Evolutionary conservation across 2,329 filamentous ascomycete genomes (phyloP).

Genomic region (Colletotrichum sp.): DNA sequence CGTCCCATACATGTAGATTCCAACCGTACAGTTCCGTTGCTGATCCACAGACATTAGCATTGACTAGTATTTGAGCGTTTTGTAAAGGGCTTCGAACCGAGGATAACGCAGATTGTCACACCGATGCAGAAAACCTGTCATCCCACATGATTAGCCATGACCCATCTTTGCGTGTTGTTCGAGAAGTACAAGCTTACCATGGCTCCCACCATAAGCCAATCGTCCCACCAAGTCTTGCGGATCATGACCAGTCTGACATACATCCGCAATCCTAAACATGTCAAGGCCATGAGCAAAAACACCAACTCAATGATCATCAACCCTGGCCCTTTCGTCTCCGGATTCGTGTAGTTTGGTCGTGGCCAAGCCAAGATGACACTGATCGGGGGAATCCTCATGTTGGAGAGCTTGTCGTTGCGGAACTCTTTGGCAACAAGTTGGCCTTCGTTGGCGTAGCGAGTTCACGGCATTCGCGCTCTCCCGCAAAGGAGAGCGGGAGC

Average conservation of each 20-base stretch:
- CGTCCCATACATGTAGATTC: conserved; percentile 43
- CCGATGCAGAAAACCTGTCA: conserved; percentile 35
- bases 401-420: neutral
- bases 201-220: conserved; percentile 46
- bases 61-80: neutral
- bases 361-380: neutral
- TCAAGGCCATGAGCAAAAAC: conserved; percentile 36
- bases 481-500: neutral
- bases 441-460: neutral
- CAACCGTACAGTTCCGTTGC: conserved; percentile 40
- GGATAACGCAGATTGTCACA: conserved; percentile 37
- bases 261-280: conserved; percentile 38
- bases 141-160: neutral
- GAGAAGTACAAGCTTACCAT: conserved; percentile 29
- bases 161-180: neutral
- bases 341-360: neutral
- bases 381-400: neutral
- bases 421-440: neutral
- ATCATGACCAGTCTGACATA: conserved; percentile 40
- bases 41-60: neutral
- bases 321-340: conserved; percentile 19
- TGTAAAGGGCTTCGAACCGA: conserved; percentile 10
- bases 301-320: conserved; percentile 42
- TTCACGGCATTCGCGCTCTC: neutral
- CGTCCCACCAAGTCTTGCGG: conserved; percentile 38